Percentiles rank a stretch among this genome's conserved stretches.
phyloP scores from a whole-genome alignment of 2,329 filamentous ascomycete species.

The Cadophora sp. region DNA sequence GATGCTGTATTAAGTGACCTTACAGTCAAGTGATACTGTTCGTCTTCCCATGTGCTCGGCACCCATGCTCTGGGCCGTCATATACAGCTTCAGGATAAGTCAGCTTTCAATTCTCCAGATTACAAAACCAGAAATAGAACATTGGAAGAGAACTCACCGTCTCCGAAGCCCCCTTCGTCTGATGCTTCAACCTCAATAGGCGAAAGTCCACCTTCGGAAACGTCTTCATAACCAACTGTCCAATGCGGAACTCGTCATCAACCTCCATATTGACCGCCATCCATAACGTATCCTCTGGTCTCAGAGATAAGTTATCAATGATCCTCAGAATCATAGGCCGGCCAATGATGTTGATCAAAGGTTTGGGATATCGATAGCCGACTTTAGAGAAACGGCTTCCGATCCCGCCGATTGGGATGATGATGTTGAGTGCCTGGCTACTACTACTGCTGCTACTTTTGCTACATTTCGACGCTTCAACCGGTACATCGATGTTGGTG shows the following conservation, averaged over 20 bases:
- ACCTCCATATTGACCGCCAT: slow-evolving; percentile 21
- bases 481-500: background rate
- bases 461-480: background rate
- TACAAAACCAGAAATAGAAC: too few relatives aligned
- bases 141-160: slow-evolving; percentile 5
- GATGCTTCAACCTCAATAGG: slow-evolving; percentile 22
- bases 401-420: slow-evolving; percentile 45
- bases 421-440: slow-evolving; percentile 41
- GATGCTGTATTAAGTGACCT: background rate
- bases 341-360: slow-evolving; percentile 23
- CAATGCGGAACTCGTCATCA: slow-evolving; percentile 21
- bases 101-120: background rate
- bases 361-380: slow-evolving; percentile 22
- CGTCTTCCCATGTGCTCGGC: slow-evolving; percentile 39
- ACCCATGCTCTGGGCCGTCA: slow-evolving; percentile 44
- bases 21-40: slow-evolving; percentile 44
- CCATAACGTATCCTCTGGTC: slow-evolving; percentile 20
- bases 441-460: slow-evolving; percentile 10
- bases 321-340: slow-evolving; percentile 20
- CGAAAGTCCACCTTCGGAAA: slow-evolving; percentile 18
- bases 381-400: slow-evolving; percentile 40
- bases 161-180: slow-evolving; percentile 22
- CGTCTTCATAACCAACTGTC: slow-evolving; percentile 20
- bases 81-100: slow-evolving; percentile 38
- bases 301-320: slow-evolving; percentile 20